Evolutionary conservation across 164 flowering plant genomes (phyloP), one percentile per base, ranked within the genome.

Genomic region (Umbilicus rupestris): DNA sequence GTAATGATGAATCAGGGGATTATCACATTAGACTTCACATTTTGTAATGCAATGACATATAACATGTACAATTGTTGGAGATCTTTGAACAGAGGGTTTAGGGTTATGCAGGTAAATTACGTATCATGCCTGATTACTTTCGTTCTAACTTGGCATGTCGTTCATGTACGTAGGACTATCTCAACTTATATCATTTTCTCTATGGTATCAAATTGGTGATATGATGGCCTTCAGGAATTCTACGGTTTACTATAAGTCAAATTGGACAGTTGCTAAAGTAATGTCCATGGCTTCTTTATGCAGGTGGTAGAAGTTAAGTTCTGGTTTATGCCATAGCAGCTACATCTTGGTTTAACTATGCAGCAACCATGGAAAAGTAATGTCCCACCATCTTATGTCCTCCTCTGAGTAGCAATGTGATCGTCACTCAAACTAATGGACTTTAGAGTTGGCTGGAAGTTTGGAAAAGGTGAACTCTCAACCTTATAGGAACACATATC

Each of bases 321-420:
- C 37, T 35, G 37, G 7, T 35, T 35, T 35, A 35, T 35, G 37
- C 37, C 4, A 7, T 35, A 35, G 37, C 37, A 35, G 37, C 7
- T 35, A 35, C 6, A 35, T 75, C 98, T 96, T 73, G 98, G 97
- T 83, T 93, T 90, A 31, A 96, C 98, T 70, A 85, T 35, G 37
- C 90, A 52, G 90, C 98, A 72, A 93, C 97, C 71, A 90, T 96
- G 2, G 98, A 35, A 7, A n/a, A n/a, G n/a, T n/a, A n/a, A n/a
- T n/a, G n/a, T 93, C 52, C 98, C 98, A 67, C 93, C 96, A 78
- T 88, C 92, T 75, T 90, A 92, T 10, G 96, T 90, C 64, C 96
- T 63, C 80, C 84, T 87, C 46, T 88, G 88, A 68, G 87, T 89
- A 37, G 50, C 67, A 39, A 93, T 82, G 0, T 78, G 87, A 14